phyloP scores from a whole-genome alignment of 1,284 basidiomycete species.

The Sporisorium reilianum region DNA sequence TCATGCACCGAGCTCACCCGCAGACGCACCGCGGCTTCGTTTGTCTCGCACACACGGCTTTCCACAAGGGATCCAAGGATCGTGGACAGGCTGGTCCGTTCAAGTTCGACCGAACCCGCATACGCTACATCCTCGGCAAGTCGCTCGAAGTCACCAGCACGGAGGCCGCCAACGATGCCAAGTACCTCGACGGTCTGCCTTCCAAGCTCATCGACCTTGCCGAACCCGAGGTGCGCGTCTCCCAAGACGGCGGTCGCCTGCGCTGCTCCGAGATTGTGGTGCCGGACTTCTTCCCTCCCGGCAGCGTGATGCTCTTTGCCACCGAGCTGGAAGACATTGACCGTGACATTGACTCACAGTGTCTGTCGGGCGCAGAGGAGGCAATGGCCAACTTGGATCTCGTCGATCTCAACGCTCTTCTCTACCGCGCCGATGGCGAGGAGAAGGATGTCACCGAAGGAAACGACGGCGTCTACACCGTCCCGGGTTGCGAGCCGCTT shows the following conservation, averaged over 20 bases:
- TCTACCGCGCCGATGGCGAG: constrained; percentile 65
- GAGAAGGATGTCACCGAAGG: constrained; percentile 62
- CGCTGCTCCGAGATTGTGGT: constrained; percentile 57
- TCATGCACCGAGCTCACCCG: constrained; percentile 63
- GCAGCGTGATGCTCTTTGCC: constrained; percentile 63
- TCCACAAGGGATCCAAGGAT: constrained; percentile 52
- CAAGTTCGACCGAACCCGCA: constrained; percentile 55
- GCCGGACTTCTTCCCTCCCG: constrained; percentile 63
- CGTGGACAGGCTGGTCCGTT: constrained; percentile 57
- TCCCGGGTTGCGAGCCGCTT: constrained; percentile 44
- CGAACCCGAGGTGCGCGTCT: constrained; percentile 43
- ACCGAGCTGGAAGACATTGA: constrained; percentile 58
- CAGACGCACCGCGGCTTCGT: constrained; percentile 63
- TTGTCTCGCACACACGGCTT: constrained; percentile 61
- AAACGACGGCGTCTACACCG: constrained; percentile 56
- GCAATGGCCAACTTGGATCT: constrained; percentile 57
- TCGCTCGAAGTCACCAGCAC: constrained; percentile 51
- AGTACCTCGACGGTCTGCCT: constrained; percentile 50
- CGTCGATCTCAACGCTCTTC: constrained; percentile 60
- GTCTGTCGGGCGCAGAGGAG: constrained; percentile 53
- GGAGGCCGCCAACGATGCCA: constrained; percentile 29
- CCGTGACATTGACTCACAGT: constrained; percentile 52
- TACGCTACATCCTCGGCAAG: constrained; percentile 58
- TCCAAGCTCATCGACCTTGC: constrained; percentile 58
- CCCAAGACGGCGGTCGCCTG: constrained; percentile 34